These are phyloP conservation scores for Viola pubescens DNA, from an alignment of 441 rosid species.

Conservation along the genomic window DNA sequence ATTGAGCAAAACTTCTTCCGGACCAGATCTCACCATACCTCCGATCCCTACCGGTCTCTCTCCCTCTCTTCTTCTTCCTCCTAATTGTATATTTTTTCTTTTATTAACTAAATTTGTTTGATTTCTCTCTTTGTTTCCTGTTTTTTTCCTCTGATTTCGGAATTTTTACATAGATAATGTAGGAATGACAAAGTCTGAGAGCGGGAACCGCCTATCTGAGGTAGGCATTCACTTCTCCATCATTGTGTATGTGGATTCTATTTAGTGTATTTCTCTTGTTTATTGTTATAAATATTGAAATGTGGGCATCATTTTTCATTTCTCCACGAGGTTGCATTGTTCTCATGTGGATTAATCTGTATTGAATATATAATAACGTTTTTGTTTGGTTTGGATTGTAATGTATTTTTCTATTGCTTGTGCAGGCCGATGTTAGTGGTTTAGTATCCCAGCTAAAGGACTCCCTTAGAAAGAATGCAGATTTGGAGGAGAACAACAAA, in stretches of 20 bases:
- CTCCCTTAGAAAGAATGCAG: constrained; percentile 59
- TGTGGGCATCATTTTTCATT: no score
- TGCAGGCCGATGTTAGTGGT: constrained; percentile 81
- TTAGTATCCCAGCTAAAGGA: constrained; percentile 80
- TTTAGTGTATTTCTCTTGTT: no score
- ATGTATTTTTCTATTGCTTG: constrained; percentile 4
- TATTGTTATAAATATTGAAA: no score
- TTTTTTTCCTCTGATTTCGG: not conserved
- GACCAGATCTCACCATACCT: constrained; percentile 63
- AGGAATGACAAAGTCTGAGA: constrained; percentile 70
- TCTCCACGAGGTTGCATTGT: no score
- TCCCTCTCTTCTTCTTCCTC: not conserved
- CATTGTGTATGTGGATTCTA: not conserved
- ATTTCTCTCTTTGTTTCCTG: not conserved
- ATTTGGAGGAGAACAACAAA: constrained; percentile 60
- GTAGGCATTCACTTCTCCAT: constrained; percentile 22
- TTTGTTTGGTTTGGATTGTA: constrained; percentile 2
- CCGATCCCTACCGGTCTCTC: constrained; percentile 36
- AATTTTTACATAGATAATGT: constrained; percentile 29
- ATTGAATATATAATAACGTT: not conserved
- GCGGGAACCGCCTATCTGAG: constrained; percentile 80
- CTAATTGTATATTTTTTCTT: not conserved
- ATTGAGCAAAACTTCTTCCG: constrained; percentile 66
- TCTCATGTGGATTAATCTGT: not conserved
- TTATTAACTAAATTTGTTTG: not conserved